phyloP scores from a whole-genome alignment of 1,284 basidiomycete genomes.

The Inonotus obliquus region DNA sequence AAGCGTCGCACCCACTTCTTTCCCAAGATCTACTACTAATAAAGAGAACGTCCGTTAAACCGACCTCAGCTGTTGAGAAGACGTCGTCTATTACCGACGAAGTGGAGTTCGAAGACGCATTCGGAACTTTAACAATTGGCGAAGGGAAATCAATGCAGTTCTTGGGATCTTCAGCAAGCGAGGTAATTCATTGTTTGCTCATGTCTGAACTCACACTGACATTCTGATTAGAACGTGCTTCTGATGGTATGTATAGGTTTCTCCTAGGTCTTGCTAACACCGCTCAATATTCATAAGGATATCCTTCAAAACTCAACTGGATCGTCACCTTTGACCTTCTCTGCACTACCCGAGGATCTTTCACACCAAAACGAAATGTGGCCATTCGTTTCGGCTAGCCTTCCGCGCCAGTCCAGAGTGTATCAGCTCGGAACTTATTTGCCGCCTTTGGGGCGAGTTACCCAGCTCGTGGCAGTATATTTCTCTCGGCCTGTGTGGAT shows the following conservation, averaged over 20 bases:
- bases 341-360: constrained; percentile 13
- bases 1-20: constrained; percentile 24
- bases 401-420: background rate
- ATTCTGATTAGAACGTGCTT: constrained; percentile 4
- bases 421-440: background rate
- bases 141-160: constrained; percentile 1
- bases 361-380: constrained; percentile 12
- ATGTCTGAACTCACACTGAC: background rate
- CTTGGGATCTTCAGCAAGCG: constrained; percentile 4
- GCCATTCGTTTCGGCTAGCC: constrained; percentile 14
- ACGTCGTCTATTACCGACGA: background rate
- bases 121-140: constrained; percentile 7
- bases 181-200: constrained; percentile 4
- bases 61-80: background rate
- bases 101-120: background rate
- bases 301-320: too few species aligned
- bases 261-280: background rate
- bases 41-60: background rate
- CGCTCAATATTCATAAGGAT: too few species aligned
- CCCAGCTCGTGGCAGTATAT: constrained; percentile 20
- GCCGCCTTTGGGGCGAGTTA: background rate
- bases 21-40: constrained; percentile 14
- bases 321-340: too few species aligned
- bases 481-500: constrained; percentile 18
- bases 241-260: background rate